phyloP scores from a whole-genome alignment of 176 grass and related monocot genomes.

The Cocos nucifera region DNA sequence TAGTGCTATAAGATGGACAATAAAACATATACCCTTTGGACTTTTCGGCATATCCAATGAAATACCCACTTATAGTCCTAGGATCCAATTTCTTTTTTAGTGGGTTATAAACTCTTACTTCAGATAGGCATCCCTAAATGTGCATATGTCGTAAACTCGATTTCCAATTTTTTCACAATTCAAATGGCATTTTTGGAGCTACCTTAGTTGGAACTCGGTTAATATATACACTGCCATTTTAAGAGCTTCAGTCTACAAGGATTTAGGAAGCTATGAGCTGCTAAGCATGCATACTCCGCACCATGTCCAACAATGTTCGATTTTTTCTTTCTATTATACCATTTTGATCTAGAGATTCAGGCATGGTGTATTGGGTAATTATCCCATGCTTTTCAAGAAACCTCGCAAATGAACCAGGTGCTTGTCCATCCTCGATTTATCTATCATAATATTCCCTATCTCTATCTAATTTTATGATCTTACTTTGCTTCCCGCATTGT shows the following conservation, averaged over 20 bases:
- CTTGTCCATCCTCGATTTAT: not conserved
- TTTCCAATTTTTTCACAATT: constrained; percentile 12
- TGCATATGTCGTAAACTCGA: not conserved
- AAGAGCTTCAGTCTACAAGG: constrained; percentile 13
- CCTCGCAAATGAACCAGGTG: not conserved
- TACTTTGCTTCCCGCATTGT: not conserved
- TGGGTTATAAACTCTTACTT: constrained; percentile 5
- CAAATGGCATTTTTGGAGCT: constrained; percentile 4
- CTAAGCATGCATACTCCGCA: not conserved
- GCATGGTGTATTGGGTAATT: not conserved
- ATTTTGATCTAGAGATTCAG: not conserved
- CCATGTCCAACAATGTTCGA: not conserved
- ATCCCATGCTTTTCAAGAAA: not conserved
- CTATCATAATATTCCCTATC: constrained; percentile 4
- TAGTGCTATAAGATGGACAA: too few species aligned
- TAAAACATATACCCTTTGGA: too few species aligned
- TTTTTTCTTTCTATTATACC: constrained; percentile 4
- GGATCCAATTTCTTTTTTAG: not conserved
- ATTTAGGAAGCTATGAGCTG: not conserved
- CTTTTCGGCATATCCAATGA: too few species aligned
- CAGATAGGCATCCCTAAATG: constrained; percentile 3
- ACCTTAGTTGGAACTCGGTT: not conserved
- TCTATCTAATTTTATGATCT: not conserved
- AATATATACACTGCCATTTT: not conserved
- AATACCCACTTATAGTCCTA: not conserved